Evolutionary conservation across 371 early-diverging fungal genomes (phyloP).

Genomic region (Mortierella sp.): DNA sequence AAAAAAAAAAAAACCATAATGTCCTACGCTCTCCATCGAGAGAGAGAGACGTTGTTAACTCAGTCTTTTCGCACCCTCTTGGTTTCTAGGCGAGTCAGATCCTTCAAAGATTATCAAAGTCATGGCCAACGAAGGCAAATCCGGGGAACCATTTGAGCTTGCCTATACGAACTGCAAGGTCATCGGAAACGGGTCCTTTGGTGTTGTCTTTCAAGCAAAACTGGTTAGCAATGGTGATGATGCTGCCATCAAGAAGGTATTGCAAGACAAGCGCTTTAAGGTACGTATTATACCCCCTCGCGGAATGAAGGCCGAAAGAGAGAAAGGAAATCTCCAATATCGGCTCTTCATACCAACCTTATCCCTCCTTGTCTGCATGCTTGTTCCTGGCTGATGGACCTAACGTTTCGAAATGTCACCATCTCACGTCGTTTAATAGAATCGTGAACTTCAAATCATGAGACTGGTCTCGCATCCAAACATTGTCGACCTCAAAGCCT

Average conservation of each 20-base stretch:
- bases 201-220: slow-evolving; percentile 96
- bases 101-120: slow-evolving; percentile 59
- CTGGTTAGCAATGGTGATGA: slow-evolving; percentile 82
- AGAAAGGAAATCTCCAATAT: not conserved
- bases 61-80: not conserved
- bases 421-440: slow-evolving; percentile 63
- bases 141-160: slow-evolving; percentile 85
- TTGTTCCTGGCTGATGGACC: slow-evolving; percentile 3
- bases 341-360: not conserved
- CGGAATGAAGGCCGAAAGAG: not conserved
- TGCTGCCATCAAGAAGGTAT: slow-evolving; percentile 95
- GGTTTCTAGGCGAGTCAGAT: slow-evolving; percentile 63
- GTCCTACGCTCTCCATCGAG: not conserved
- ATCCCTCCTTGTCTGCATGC: not conserved
- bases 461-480: slow-evolving; percentile 90
- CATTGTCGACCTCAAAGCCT: slow-evolving; percentile 86
- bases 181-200: slow-evolving; percentile 96
- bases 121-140: slow-evolving; percentile 87
- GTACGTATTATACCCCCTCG: slow-evolving; percentile 57
- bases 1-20: not conserved
- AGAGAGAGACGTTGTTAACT: not conserved
- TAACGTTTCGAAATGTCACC: slow-evolving; percentile 9
- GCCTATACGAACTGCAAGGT: slow-evolving; percentile 91
- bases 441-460: slow-evolving; percentile 98
- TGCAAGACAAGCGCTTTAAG: slow-evolving; percentile 97